phyloP scores from a whole-genome alignment of 2,329 filamentous ascomycete species.

The Penicillium polonicum region DNA sequence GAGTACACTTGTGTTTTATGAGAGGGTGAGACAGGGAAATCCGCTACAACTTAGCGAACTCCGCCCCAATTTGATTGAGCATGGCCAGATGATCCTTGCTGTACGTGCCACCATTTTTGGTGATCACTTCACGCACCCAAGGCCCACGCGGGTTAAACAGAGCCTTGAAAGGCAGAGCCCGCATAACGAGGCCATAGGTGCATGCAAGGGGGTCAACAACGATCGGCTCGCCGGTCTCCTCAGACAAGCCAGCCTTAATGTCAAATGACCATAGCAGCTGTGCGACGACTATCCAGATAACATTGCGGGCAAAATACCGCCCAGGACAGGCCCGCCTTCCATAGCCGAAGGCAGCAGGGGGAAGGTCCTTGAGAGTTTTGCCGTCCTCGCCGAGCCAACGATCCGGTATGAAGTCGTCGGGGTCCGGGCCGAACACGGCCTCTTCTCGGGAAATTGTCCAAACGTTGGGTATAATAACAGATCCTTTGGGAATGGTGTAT shows the following conservation, averaged over 20 bases:
- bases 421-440: neutral
- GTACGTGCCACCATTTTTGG: neutral
- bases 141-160: neutral
- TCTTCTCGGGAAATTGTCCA: conserved; percentile 6
- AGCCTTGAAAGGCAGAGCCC: neutral
- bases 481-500: conserved; percentile 35
- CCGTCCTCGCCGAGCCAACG: neutral
- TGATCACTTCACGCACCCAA: neutral
- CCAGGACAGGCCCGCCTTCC: neutral
- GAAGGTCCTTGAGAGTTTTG: neutral
- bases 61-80: neutral
- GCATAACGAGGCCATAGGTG: neutral
- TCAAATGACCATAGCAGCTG: neutral
- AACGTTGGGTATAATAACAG: conserved; percentile 27
- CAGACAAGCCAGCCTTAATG: neutral
- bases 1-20: neutral
- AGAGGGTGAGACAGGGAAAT: neutral
- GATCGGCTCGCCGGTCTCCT: neutral
- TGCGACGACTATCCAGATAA: neutral
- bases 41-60: neutral
- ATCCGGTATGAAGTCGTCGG: neutral
- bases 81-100: neutral
- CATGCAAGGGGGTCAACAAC: neutral
- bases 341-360: neutral
- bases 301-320: neutral